Conservation (phyloP, 192 early-diverging fungal genomes). For the Entomortierella parvispora region DNA sequence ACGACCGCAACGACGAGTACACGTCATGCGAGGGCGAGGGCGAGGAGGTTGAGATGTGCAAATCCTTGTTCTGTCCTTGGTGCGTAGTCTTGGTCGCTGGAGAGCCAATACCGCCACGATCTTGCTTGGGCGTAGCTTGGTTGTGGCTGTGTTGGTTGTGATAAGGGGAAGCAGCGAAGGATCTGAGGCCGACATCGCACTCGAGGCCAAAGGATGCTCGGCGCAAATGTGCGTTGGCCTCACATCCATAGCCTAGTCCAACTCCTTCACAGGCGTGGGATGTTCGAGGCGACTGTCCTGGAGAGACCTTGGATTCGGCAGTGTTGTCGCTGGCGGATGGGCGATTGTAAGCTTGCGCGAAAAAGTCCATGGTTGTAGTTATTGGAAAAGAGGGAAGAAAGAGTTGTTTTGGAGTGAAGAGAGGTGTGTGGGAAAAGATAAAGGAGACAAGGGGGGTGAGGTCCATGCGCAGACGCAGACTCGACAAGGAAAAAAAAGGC, state of each 20-base stretch:
- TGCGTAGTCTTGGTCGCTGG: conserved; percentile 13
- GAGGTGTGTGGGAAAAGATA: not conserved
- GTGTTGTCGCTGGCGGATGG: not conserved
- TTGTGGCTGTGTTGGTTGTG: not conserved
- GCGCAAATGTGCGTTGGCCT: conserved; percentile 42
- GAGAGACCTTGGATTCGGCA: conserved; percentile 1
- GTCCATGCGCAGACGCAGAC: not conserved
- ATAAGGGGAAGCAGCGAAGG: not conserved
- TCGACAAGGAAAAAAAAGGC: no score
- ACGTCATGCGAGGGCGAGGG: not conserved
- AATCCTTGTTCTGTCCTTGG: conserved; percentile 8
- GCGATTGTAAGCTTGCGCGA: conserved; percentile 31
- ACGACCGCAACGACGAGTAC: no score
- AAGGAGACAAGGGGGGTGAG: not conserved
- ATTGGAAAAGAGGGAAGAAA: not conserved
- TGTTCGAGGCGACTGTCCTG: not conserved
- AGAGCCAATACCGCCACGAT: not conserved
- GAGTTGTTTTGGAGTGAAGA: not conserved
- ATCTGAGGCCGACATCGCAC: not conserved
- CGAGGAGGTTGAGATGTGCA: not conserved
- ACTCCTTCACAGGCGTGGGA: not conserved
- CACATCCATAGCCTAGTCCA: conserved; percentile 34
- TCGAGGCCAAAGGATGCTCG: conserved; percentile 46
- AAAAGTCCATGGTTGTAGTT: conserved; percentile 30
- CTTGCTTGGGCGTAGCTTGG: not conserved